Percentiles rank a stretch among this genome's conserved stretches.
Evolutionary conservation across 2,329 filamentous ascomycete species (phyloP).

Genomic region (Dactylellina haptotyla): DNA sequence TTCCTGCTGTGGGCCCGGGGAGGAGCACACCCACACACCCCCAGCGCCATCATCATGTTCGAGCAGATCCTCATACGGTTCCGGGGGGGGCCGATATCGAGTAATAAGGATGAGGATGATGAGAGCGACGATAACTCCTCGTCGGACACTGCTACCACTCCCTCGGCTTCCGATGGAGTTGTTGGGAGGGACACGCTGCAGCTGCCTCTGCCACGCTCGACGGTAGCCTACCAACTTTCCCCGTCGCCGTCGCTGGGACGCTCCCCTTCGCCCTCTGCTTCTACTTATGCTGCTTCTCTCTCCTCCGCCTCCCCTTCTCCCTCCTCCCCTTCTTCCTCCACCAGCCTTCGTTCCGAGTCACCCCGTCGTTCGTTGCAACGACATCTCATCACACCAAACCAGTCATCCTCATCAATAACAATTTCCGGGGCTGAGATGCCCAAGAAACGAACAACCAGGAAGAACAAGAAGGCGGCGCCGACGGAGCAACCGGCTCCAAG

Average conservation of each 20-base stretch:
- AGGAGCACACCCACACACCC: slow-evolving; percentile 1
- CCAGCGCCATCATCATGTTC: slow-evolving; percentile 30
- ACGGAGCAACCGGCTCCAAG: slow-evolving; percentile 22
- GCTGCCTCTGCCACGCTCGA: slow-evolving; percentile 36
- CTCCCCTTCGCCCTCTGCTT: slow-evolving; percentile 29
- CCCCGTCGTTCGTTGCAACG: slow-evolving; percentile 1
- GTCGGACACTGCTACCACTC: slow-evolving; percentile 46
- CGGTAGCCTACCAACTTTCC: slow-evolving; percentile 30
- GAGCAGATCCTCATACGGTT: slow-evolving; percentile 54
- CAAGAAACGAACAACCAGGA: slow-evolving; percentile 11
- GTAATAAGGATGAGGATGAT: slow-evolving; percentile 44
- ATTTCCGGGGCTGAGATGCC: slow-evolving; percentile 11
- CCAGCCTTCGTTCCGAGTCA: neutral
- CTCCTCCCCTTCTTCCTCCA: slow-evolving; percentile 36
- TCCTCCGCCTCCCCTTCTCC: slow-evolving; percentile 26
- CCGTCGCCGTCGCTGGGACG: slow-evolving; percentile 46
- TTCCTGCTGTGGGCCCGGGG: neutral
- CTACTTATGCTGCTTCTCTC: slow-evolving; percentile 14
- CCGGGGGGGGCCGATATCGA: slow-evolving; percentile 46
- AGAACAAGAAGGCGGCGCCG: slow-evolving; percentile 10
- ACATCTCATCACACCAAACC: slow-evolving; percentile 1
- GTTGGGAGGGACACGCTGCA: slow-evolving; percentile 33
- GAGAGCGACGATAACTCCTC: slow-evolving; percentile 51
- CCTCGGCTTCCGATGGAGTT: slow-evolving; percentile 28
- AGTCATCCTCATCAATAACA: slow-evolving; percentile 13